Evolutionary conservation across 495 filamentous ascomycete genomes (phyloP), one percentile per base, ranked within the genome.

Genomic region (Trypethelium eluteriae): DNA sequence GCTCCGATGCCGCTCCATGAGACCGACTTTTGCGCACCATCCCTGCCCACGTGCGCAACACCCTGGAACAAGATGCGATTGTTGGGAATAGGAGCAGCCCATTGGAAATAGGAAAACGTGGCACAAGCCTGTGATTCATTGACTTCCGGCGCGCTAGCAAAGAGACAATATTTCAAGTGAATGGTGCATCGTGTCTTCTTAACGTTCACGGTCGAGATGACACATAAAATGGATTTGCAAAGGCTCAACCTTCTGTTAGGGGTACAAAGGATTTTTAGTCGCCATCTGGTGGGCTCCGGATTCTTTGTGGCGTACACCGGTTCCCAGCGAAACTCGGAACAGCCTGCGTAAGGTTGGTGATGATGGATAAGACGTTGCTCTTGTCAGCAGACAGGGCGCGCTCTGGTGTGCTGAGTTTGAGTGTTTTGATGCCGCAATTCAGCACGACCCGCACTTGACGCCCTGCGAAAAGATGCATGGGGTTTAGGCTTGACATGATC

Each of bases 231-330:
- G 53, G 32, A 10, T 7, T 14, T 7, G 2, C 41, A 56, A 59
- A 62, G 70, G 67, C 70, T 71, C 62, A 67, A 69, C 62, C 62
- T 72, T 49, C 70, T 68, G 18, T 70, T 72, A 69, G 68, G 62
- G 36, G 53, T 59, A 59, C 53, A 59, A 59, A n/a, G 53, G 32
- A 34, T 35, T 34, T 59, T 36, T 7, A n/a, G n/a, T 63, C 63
- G 53, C 34, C n/a, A 11, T 46, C 32, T 25, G 16, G 32, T 9
- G n/a, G 16, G 25, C 57, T 46, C 18, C 36, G 46, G 50, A 64
- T 12, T 49, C 62, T 49, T 38, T 61, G 39, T 62, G 64, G 41
- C 36, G 62, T 50, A 16, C 62, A 18, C 25, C n/a, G n/a, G 39
- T 39, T 25, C 44, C n/a, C 41, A 39, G 18, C 32, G 36, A 62